phyloP scores from a whole-genome alignment of 2,329 filamentous ascomycete species.

The Nigrospora osmanthi region DNA sequence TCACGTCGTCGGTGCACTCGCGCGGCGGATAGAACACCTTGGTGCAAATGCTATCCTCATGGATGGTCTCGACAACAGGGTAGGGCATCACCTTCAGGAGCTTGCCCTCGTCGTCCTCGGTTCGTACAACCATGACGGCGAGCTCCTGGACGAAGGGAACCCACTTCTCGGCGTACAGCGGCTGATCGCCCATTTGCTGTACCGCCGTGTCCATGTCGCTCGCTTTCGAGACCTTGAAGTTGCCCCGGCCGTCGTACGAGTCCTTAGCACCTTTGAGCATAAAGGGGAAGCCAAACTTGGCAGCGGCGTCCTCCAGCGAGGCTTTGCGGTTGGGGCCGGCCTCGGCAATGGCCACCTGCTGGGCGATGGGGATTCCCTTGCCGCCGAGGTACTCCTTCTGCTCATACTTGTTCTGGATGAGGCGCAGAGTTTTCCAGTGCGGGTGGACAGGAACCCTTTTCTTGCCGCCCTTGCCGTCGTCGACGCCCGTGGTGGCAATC shows the following conservation, averaged over 20 bases:
- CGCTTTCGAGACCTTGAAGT: conserved; percentile 40
- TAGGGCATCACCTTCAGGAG: conserved; percentile 57
- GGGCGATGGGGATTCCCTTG: conserved; percentile 63
- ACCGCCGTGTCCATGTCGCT: conserved; percentile 54
- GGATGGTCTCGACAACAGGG: conserved; percentile 87
- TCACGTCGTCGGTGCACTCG: conserved; percentile 52
- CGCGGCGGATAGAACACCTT: conserved; percentile 82
- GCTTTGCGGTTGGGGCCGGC: conserved; percentile 42
- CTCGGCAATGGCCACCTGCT: conserved; percentile 55
- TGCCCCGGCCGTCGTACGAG: conserved; percentile 84
- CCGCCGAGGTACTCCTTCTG: conserved; percentile 76
- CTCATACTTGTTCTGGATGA: conserved; percentile 88
- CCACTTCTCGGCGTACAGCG: conserved; percentile 86
- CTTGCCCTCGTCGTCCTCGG: conserved; percentile 55
- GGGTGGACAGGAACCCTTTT: conserved; percentile 63
- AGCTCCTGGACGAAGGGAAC: conserved; percentile 79
- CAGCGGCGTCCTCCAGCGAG: conserved; percentile 56
- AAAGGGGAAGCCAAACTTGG: conserved; percentile 68
- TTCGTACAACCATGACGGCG: conserved; percentile 91
- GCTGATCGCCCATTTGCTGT: conserved; percentile 58
- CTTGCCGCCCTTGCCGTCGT: conserved; percentile 25
- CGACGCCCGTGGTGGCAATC: conserved; percentile 57
- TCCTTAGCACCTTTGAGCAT: conserved; percentile 90
- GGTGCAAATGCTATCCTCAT: conserved; percentile 93
- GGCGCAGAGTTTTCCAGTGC: conserved; percentile 76